Conservation (phyloP, 495 filamentous ascomycete genomes). For the Xylaria telfairii region DNA sequence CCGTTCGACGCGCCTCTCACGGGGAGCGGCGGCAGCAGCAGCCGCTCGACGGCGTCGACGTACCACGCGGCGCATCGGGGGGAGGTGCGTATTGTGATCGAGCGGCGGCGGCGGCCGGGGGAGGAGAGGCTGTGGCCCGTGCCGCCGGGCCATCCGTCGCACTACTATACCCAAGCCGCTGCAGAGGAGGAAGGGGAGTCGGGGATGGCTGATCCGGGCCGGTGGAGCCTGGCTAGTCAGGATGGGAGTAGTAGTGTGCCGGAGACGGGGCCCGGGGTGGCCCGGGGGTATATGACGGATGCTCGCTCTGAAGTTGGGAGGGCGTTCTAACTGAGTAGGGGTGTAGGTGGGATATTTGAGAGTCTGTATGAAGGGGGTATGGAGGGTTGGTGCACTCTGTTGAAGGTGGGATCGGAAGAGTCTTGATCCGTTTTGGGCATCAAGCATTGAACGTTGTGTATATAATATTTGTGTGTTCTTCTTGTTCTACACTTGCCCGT, state of each 20-base stretch:
- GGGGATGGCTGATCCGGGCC: background rate
- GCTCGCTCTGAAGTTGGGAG: background rate
- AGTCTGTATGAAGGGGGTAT: background rate
- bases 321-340: background rate
- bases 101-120: background rate
- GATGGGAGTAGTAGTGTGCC: background rate
- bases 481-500: too few relatives aligned
- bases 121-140: background rate
- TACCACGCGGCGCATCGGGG: constrained; percentile 6
- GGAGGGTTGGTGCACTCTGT: background rate
- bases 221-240: constrained; percentile 1
- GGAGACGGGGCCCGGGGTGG: background rate
- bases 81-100: constrained; percentile 7
- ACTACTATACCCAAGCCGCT: background rate
- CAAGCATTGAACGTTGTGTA: too few relatives aligned
- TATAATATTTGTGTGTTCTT: too few relatives aligned
- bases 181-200: background rate
- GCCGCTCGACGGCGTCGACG: background rate
- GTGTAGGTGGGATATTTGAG: background rate
- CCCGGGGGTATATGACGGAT: background rate
- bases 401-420: too few relatives aligned
- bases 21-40: background rate
- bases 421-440: too few relatives aligned
- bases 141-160: background rate
- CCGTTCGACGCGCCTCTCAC: background rate